Conservation (phyloP, 352 stramenopile genomes). For the Sclerospora graminicola region DNA sequence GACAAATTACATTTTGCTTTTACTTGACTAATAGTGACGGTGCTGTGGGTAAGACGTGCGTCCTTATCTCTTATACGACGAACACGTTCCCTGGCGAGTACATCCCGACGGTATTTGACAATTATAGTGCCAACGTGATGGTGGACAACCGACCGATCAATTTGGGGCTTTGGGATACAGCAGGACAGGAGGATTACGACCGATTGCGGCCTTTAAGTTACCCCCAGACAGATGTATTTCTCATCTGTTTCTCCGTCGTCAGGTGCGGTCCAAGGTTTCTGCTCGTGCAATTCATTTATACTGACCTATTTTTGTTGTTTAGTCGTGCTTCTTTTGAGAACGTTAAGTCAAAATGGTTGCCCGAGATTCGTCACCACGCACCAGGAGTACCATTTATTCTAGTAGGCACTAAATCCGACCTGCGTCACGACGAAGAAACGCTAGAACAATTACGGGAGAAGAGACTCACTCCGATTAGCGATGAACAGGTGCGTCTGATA, state of each 20-base stretch:
- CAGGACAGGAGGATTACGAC: slow-evolving; percentile 96
- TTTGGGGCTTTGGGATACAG: slow-evolving; percentile 94
- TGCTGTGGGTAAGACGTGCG: slow-evolving; percentile 93
- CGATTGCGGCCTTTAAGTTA: slow-evolving; percentile 91
- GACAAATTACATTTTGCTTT: background rate
- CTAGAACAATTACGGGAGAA: slow-evolving; percentile 85
- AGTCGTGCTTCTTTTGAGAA: slow-evolving; percentile 92
- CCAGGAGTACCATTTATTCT: slow-evolving; percentile 91
- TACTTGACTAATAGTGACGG: slow-evolving; percentile 66
- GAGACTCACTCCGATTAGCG: slow-evolving; percentile 60
- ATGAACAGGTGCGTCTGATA: slow-evolving; percentile 38
- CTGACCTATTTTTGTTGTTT: slow-evolving; percentile 2
- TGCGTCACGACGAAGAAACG: slow-evolving; percentile 86
- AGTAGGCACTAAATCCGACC: slow-evolving; percentile 92
- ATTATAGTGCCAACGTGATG: slow-evolving; percentile 90
- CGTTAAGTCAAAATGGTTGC: slow-evolving; percentile 90
- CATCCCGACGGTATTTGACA: slow-evolving; percentile 94
- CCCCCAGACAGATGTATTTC: slow-evolving; percentile 93
- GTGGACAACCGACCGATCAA: slow-evolving; percentile 93
- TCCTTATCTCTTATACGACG: slow-evolving; percentile 95
- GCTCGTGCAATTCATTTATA: background rate
- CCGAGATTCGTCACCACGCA: slow-evolving; percentile 83
- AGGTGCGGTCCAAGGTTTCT: slow-evolving; percentile 22
- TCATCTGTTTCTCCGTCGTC: slow-evolving; percentile 94
- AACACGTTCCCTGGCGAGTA: slow-evolving; percentile 95